Evolutionary conservation across 2,329 filamentous ascomycete species (phyloP).

Genomic region (Apiospora arundinis): DNA sequence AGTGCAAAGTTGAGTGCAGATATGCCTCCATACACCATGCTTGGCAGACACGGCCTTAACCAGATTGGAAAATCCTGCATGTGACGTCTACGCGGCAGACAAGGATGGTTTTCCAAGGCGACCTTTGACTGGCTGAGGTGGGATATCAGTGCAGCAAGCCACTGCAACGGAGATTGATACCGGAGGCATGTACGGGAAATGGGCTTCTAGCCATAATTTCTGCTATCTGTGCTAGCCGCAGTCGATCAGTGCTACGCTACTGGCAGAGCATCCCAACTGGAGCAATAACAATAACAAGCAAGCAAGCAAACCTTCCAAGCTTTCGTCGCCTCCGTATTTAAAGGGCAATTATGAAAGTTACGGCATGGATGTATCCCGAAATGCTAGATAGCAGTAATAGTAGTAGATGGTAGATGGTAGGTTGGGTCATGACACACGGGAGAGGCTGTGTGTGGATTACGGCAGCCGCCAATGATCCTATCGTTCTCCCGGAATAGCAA

Average conservation of each 20-base stretch:
- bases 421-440: neutral
- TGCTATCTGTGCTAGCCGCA: conserved; percentile 8
- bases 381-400: neutral
- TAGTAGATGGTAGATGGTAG: neutral
- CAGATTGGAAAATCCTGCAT: conserved; percentile 17
- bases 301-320: conserved; percentile 12
- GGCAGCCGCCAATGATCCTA: neutral
- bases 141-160: conserved; percentile 23
- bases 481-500: conserved; percentile 14
- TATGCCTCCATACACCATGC: neutral
- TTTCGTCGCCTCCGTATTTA: neutral
- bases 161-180: conserved; percentile 28
- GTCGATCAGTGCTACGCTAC: conserved; percentile 9
- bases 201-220: conserved; percentile 15
- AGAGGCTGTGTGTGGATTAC: conserved; percentile 2
- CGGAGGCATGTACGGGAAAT: conserved; percentile 23
- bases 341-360: neutral
- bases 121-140: conserved; percentile 20
- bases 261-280: neutral
- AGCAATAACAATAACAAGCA: neutral
- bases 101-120: neutral
- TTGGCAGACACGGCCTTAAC: neutral
- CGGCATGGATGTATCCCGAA: neutral
- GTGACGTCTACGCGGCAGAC: conserved; percentile 18
- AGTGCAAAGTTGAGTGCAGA: neutral